Conservation (phyloP, 805 yeast species). For the Saccharomyces kudriavzevii region DNA sequence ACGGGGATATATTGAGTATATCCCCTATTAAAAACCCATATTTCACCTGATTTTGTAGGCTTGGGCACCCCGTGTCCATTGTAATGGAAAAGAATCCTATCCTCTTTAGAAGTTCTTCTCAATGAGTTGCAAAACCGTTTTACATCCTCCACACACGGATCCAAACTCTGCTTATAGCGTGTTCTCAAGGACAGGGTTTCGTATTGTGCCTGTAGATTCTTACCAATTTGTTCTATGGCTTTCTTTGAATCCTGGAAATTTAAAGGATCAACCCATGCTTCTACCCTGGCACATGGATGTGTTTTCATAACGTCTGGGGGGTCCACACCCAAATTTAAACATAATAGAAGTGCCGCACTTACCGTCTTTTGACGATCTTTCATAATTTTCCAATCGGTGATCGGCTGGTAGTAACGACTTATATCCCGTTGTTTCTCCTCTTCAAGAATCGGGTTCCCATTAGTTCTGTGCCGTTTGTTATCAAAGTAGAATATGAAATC, state of each 20-base stretch:
- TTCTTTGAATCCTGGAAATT: constrained; percentile 75
- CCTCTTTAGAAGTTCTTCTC: constrained; percentile 86
- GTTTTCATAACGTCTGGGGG: constrained; percentile 95
- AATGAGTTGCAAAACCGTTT: constrained; percentile 84
- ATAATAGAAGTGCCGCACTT: constrained; percentile 83
- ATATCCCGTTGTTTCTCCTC: constrained; percentile 41
- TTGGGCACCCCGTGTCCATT: constrained; percentile 98
- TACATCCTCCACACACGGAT: constrained; percentile 92
- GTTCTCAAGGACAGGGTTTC: constrained; percentile 83
- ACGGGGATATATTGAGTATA: constrained; percentile 97
- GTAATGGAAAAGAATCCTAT: constrained; percentile 85
- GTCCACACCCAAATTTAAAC: constrained; percentile 89
- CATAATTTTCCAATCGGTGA: constrained; percentile 85
- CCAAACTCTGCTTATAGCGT: constrained; percentile 81
- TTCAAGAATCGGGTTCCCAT: constrained; percentile 67
- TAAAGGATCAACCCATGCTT: constrained; percentile 90
- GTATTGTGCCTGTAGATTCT: constrained; percentile 77
- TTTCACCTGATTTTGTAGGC: constrained; percentile 92
- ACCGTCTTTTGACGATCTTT: constrained; percentile 88
- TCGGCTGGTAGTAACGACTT: constrained; percentile 53
- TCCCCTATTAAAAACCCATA: constrained; percentile 96
- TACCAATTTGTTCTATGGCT: constrained; percentile 87
- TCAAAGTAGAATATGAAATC: constrained; percentile 79
- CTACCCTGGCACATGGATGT: constrained; percentile 83
- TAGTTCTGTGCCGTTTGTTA: constrained; percentile 85